These are phyloP conservation scores for Teratosphaeria viscida DNA, from an alignment of 2,329 filamentous ascomycete genomes.

Conservation along the genomic window DNA sequence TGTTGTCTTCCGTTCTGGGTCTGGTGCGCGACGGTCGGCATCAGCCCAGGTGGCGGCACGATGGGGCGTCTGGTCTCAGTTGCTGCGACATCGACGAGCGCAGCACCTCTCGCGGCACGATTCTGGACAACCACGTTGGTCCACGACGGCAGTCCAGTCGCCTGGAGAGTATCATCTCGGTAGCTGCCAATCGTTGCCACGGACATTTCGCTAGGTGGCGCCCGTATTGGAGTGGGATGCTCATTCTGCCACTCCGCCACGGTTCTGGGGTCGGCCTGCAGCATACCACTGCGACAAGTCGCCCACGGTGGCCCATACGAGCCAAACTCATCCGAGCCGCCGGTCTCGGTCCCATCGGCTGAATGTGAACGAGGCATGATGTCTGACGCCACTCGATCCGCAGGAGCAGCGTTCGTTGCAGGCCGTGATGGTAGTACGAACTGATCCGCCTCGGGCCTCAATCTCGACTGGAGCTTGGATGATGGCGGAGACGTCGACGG, in stretches of 20 bases:
- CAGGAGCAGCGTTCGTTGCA: background rate
- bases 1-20: background rate
- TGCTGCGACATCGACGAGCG: slow-evolving; percentile 4
- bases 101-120: background rate
- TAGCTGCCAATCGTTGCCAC: background rate
- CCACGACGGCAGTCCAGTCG: slow-evolving; percentile 2
- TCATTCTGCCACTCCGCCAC: background rate
- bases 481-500: background rate
- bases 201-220: background rate
- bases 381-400: background rate
- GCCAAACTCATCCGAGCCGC: background rate
- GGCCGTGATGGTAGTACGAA: background rate
- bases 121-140: slow-evolving; percentile 4
- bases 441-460: background rate
- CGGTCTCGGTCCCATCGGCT: background rate
- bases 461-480: background rate
- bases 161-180: background rate
- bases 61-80: background rate
- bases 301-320: background rate
- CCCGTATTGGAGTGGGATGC: background rate
- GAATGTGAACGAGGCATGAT: background rate
- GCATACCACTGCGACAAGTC: background rate
- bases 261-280: background rate
- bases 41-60: background rate
- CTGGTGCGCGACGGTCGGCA: background rate